Base-by-base conservation (phyloP, 257 asterid species). In the Henckelia pumila region DNA sequence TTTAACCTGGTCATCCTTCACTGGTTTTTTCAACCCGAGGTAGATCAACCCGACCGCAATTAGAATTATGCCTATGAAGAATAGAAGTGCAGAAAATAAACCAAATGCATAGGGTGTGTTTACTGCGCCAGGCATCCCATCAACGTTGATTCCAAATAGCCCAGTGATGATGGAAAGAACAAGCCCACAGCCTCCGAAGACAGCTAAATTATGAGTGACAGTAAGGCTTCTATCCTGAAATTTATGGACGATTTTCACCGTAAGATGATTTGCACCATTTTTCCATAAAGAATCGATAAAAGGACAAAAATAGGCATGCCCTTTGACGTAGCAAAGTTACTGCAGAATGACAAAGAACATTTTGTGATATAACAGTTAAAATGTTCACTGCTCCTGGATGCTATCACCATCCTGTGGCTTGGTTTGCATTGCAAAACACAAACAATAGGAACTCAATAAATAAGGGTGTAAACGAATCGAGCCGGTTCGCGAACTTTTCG, bases 101-200 rank as follows among this genome's bases (percentile, higher is more conserved):
- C 77, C 95, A 56, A 93, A 93, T 1, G 99, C 99, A 47, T 90
- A 90, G 2, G 99, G 99, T 24, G 96, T 81, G 69, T 69, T 79
- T 52, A 37, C 59, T 6, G 89, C 76, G 22, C 99, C 99, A 47
- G 99, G 99, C 62, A 93, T 93, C 17, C 99, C 99, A 25, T 90
- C 99, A 56, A 93, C 97, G 6, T 93, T 93, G 84, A 93, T 90
- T 26, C 99, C 99, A 69, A 90, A 93, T 59, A 93, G 71, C 56
- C 99, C 99, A 0, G 96, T 86, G 69, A 93, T 79, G 64, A 90
- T 88, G 67, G 97, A 86, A 67, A 93, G 95, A 63, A 93, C 83
- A 10, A 93, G 91, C 61, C 99, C 99, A 52, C 97, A 84, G 63
- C 99, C 99, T 73, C 99, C 99, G 56, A 90, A 93, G n/a, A 93